Conservation (phyloP, 352 stramenopile species). For the Elongisporangium senticosum region DNA sequence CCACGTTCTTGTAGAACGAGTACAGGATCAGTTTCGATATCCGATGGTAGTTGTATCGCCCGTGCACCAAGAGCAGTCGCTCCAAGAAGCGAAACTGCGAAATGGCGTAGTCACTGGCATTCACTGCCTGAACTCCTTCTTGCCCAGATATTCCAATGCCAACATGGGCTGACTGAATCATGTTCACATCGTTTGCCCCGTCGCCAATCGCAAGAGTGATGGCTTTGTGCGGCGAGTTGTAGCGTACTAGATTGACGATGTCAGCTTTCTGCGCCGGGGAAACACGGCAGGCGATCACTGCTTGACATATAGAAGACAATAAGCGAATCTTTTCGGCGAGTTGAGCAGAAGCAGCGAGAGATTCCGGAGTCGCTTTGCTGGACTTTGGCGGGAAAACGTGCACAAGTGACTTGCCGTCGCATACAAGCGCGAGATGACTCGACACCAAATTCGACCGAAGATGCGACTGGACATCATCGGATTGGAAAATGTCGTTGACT, state of each 20-base stretch:
- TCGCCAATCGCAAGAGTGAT: slow-evolving; percentile 92
- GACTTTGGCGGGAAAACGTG: slow-evolving; percentile 57
- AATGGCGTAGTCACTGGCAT: slow-evolving; percentile 91
- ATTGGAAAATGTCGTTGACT: slow-evolving; percentile 41
- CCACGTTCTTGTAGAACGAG: slow-evolving; percentile 80
- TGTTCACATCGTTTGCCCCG: slow-evolving; percentile 93
- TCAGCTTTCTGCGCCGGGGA: slow-evolving; percentile 79
- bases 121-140: slow-evolving; percentile 89
- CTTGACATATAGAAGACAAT: slow-evolving; percentile 55
- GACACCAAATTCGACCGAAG: slow-evolving; percentile 37
- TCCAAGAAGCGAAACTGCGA: slow-evolving; percentile 92
- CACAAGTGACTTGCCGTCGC: slow-evolving; percentile 66
- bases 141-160: slow-evolving; percentile 92
- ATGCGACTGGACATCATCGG: slow-evolving; percentile 40
- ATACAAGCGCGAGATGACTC: slow-evolving; percentile 49
- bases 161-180: slow-evolving; percentile 93
- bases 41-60: slow-evolving; percentile 96
- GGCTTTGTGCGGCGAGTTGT: slow-evolving; percentile 34
- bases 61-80: slow-evolving; percentile 94
- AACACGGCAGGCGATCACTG: slow-evolving; percentile 78
- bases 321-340: slow-evolving; percentile 46
- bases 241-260: slow-evolving; percentile 70
- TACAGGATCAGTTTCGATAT: slow-evolving; percentile 92
- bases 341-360: slow-evolving; percentile 32
- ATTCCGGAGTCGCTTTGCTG: slow-evolving; percentile 18